phyloP scores from a whole-genome alignment of 2,329 filamentous ascomycete species.

The Aureobasidium mangrovei region DNA sequence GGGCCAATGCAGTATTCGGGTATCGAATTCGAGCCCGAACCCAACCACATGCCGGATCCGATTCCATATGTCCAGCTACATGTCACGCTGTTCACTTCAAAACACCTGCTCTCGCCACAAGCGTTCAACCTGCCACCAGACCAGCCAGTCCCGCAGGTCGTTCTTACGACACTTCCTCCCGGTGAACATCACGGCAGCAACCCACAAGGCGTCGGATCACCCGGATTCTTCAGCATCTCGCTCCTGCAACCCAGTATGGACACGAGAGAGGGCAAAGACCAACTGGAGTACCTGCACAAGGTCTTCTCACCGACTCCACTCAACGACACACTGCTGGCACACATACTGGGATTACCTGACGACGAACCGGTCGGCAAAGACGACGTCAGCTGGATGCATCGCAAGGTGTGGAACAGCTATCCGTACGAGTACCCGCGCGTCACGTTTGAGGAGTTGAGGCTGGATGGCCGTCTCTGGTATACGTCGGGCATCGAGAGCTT shows the following conservation, averaged over 20 bases:
- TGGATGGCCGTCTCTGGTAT: slow-evolving; percentile 60
- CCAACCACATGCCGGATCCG: slow-evolving; percentile 52
- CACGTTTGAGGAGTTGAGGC: slow-evolving; percentile 72
- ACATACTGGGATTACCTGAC: slow-evolving; percentile 36
- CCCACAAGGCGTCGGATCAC: slow-evolving; percentile 55
- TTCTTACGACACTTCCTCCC: slow-evolving; percentile 72
- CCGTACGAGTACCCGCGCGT: slow-evolving; percentile 76
- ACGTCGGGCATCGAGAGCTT: slow-evolving; percentile 75
- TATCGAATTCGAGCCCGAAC: slow-evolving; percentile 45
- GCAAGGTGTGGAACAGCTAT: slow-evolving; percentile 75
- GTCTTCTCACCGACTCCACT: slow-evolving; percentile 52
- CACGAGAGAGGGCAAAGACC: slow-evolving; percentile 19
- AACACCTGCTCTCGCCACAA: slow-evolving; percentile 57
- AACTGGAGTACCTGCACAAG: slow-evolving; percentile 53
- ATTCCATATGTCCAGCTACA: slow-evolving; percentile 83
- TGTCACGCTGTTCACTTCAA: slow-evolving; percentile 80
- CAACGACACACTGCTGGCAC: slow-evolving; percentile 38
- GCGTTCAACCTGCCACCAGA: slow-evolving; percentile 61
- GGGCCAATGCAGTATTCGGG: slow-evolving; percentile 73
- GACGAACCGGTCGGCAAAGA: slow-evolving; percentile 26
- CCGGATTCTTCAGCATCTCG: slow-evolving; percentile 80
- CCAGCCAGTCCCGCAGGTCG: slow-evolving; percentile 56
- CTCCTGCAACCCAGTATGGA: slow-evolving; percentile 58
- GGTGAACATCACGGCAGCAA: slow-evolving; percentile 42
- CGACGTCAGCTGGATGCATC: slow-evolving; percentile 65